Evolutionary conservation across 768 basidiomycete species (phyloP).

Genomic region (Termitomyces sp.): DNA sequence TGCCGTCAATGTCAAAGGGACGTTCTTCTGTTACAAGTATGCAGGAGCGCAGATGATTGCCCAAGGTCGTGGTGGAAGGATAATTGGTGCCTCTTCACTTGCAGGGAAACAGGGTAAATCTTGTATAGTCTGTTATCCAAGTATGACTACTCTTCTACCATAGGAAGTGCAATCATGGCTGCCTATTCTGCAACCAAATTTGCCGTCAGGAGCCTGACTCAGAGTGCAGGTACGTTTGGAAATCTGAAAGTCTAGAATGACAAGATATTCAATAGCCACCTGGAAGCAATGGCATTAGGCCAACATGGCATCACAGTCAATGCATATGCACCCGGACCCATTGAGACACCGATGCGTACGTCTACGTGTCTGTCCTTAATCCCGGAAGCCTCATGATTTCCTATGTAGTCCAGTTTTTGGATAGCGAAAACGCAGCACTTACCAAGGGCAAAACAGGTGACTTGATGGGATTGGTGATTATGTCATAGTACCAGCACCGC

Average conservation of each 20-base stretch:
- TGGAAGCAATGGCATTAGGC: constrained; percentile 30
- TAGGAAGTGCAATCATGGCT: neutral
- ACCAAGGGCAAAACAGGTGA: constrained; percentile 1
- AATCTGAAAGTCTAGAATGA: no score
- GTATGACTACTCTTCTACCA: neutral
- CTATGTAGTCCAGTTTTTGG: neutral
- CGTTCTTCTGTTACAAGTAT: constrained; percentile 59
- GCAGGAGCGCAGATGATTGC: constrained; percentile 57
- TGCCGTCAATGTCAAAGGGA: constrained; percentile 50
- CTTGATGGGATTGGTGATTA: neutral
- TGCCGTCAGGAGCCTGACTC: constrained; percentile 34
- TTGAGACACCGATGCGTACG: constrained; percentile 14
- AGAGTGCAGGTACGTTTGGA: constrained; percentile 26
- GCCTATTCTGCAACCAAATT: constrained; percentile 34
- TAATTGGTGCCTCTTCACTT: constrained; percentile 40
- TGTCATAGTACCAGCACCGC: no score
- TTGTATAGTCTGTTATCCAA: neutral
- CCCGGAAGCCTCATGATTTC: neutral
- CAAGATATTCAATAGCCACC: neutral
- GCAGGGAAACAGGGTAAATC: constrained; percentile 22
- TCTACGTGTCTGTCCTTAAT: neutral
- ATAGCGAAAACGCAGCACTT: neutral
- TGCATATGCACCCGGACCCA: constrained; percentile 31
- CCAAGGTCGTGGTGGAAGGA: constrained; percentile 46
- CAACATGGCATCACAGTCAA: constrained; percentile 36